Conservation (phyloP, 257 asterid genomes). For the Ajuga chamaepitys region DNA sequence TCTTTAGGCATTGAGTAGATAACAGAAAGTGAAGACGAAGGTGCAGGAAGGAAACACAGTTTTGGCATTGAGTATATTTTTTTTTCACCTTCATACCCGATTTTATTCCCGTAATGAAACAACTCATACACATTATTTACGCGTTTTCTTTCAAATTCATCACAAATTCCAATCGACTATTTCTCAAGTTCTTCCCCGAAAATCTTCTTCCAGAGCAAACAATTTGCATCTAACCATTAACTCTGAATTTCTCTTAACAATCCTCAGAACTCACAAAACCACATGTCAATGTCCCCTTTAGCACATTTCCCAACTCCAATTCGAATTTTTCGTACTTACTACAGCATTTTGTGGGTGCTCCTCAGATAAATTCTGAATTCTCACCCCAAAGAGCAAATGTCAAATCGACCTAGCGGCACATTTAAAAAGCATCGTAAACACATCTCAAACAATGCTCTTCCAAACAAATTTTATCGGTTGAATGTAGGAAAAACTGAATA, state of each 20-base stretch:
- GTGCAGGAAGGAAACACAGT: neutral
- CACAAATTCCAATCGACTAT: neutral
- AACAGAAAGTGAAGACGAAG: neutral
- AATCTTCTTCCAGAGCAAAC: neutral
- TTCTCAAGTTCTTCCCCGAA: neutral
- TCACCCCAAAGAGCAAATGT: constrained; percentile 2
- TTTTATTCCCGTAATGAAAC: neutral
- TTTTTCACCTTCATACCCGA: neutral
- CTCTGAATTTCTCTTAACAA: neutral
- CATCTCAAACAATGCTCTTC: neutral
- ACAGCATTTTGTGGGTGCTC: neutral
- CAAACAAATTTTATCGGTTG: neutral
- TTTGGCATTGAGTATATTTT: neutral
- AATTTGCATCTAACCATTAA: neutral
- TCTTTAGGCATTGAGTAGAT: constrained; percentile 3
- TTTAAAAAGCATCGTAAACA: neutral
- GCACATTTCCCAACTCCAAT: neutral
- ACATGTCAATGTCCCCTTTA: neutral
- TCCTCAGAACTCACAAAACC: neutral
- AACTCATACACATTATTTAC: neutral
- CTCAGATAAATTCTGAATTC: neutral
- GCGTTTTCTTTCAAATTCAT: neutral
- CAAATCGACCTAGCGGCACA: neutral
- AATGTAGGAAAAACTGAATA: neutral
- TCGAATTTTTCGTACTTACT: neutral